These are phyloP conservation scores for Phytophthora aleatoria DNA, from an alignment of 352 stramenopile species.

Conservation along the genomic window DNA sequence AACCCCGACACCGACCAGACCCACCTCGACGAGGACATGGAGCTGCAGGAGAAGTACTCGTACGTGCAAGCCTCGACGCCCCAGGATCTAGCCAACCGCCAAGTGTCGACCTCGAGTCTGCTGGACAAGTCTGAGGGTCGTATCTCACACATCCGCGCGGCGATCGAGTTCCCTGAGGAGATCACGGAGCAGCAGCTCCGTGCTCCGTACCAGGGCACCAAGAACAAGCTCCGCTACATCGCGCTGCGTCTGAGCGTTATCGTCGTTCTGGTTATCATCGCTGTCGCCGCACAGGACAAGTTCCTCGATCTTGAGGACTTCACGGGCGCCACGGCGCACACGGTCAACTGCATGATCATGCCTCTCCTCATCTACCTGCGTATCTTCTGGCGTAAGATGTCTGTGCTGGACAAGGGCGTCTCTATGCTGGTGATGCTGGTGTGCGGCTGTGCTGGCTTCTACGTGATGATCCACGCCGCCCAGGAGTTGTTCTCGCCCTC, in stretches of 20 bases:
- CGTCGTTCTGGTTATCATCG: slow-evolving; percentile 45
- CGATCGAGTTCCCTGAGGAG: slow-evolving; percentile 28
- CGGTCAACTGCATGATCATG: slow-evolving; percentile 35
- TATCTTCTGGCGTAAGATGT: slow-evolving; percentile 41
- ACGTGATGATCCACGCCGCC: slow-evolving; percentile 51
- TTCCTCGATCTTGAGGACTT: slow-evolving; percentile 49
- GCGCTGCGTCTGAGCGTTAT: slow-evolving; percentile 42
- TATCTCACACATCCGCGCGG: slow-evolving; percentile 23
- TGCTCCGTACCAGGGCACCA: slow-evolving; percentile 44
- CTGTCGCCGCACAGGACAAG: slow-evolving; percentile 48
- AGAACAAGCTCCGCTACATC: slow-evolving; percentile 48
- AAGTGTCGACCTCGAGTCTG: slow-evolving; percentile 23
- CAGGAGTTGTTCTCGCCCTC: slow-evolving; percentile 57
- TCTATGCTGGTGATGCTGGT: slow-evolving; percentile 47
- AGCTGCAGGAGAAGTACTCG: slow-evolving; percentile 32
- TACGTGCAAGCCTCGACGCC: slow-evolving; percentile 30
- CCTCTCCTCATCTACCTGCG: slow-evolving; percentile 31
- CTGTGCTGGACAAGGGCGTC: slow-evolving; percentile 51
- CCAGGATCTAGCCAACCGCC: slow-evolving; percentile 19
- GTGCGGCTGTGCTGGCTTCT: slow-evolving; percentile 51
- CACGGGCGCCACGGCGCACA: slow-evolving; percentile 28
- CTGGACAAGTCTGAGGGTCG: slow-evolving; percentile 27
- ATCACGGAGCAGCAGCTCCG: slow-evolving; percentile 35
- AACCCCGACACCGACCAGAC: slow-evolving; percentile 17
- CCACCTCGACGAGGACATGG: slow-evolving; percentile 23